A percentile compares a stretch with the other conserved stretches of the same genome.
Conservation (phyloP, 495 filamentous ascomycete genomes). For the Hypoxylon fragiforme region DNA sequence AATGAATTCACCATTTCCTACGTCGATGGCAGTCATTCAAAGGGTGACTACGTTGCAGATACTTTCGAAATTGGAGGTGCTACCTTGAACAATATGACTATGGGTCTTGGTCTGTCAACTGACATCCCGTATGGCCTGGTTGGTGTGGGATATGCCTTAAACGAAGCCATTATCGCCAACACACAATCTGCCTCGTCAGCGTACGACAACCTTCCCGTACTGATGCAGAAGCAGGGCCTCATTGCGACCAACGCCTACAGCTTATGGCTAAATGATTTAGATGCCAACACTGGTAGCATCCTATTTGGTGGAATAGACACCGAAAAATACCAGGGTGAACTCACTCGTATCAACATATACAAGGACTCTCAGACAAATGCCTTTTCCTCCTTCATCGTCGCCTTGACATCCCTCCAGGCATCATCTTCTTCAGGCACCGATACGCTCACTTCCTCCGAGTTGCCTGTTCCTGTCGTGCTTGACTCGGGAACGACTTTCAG, state of each 20-base stretch:
- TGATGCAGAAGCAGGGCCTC: conserved; percentile 71
- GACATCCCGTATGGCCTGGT: conserved; percentile 77
- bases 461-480: conserved; percentile 70
- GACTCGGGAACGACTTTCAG: conserved; percentile 89
- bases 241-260: conserved; percentile 88
- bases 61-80: conserved; percentile 70
- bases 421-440: conserved; percentile 51
- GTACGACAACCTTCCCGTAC: conserved; percentile 79
- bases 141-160: conserved; percentile 80
- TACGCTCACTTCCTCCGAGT: conserved; percentile 52
- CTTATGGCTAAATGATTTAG: conserved; percentile 82
- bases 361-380: conserved; percentile 52
- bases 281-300: conserved; percentile 49
- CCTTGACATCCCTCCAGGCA: conserved; percentile 62
- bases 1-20: conserved; percentile 86
- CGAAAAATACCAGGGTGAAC: conserved; percentile 73
- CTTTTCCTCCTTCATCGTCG: conserved; percentile 70
- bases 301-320: conserved; percentile 93
- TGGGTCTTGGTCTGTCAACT: conserved; percentile 77
- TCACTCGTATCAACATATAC: conserved; percentile 67
- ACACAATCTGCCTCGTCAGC: conserved; percentile 39
- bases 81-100: conserved; percentile 70
- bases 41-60: conserved; percentile 83
- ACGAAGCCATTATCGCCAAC: conserved; percentile 71
- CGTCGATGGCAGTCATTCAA: conserved; percentile 75